Base-by-base conservation (phyloP, 1,139 yeast genomes). In the Petasospora rhodanensis region DNA sequence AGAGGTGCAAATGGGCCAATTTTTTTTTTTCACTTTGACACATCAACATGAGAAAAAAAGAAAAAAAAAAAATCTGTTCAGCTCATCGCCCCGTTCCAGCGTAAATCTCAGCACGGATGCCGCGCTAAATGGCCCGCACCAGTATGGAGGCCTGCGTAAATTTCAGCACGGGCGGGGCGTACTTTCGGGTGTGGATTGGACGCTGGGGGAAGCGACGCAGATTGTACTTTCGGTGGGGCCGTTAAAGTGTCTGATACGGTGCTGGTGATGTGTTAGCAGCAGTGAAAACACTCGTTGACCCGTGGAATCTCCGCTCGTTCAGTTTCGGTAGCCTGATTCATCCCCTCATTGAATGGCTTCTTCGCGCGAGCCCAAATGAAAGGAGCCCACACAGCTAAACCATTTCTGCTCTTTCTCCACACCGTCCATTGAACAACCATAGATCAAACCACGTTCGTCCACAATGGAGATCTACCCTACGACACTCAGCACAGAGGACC, bases 81-180 rank as follows among this genome's bases (percentile, higher is more conserved):
- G 38, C 38, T 35, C 38, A 35, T 35, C 38, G 32, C 34, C 19
- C 21, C n/a, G 14, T 25, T 19, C 15, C 4, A 5, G 29, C 28
- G 38, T 35, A 35, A 15, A 24, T 22, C 12, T 24, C 21, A 19
- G 31, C 8, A 7, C 23, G 12, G 19, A 7, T 7, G 19, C n/a
- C n/a, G 19, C 19, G 19, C 7, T 9, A 18, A 18, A 18, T 7
- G 19, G 19, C 19, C n/a, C n/a, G n/a, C n/a, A n/a, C n/a, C 5
- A 7, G 12, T 23, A 14, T 15, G 27, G 14, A 14, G 4, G 13
- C n/a, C 12, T 14, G 31, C 26, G 31, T 28, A 28, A 28, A 12
- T 22, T 3, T 22, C 18, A 22, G 31, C 14, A 9, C 27, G 21
- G n/a, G n/a, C n/a, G n/a, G n/a, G n/a, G n/a, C n/a, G n/a, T n/a